Evolutionary conservation across 2,329 filamentous ascomycete species (phyloP), one percentile per base, ranked within the genome.

Genomic region (Pyrenophora seminiperda): DNA sequence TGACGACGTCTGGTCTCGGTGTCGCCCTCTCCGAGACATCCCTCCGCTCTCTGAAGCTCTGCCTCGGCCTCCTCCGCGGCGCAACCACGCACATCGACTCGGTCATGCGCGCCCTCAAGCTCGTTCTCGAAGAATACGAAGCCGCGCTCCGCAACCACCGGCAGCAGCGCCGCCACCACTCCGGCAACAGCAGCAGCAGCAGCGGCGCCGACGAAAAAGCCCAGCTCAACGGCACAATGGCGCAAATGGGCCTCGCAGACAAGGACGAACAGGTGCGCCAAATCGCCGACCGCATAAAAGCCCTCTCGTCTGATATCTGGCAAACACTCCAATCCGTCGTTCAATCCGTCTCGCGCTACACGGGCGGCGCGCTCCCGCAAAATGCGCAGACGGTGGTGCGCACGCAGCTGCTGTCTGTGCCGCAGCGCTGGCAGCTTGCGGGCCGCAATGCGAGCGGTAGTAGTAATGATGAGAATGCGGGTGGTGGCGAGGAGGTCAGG

Each of bases 11-110:
- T 0, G 93, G 91, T 0, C 81, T 97, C 1, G 91, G 91, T 56
- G 87, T 96, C 13, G 91, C 94, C 1, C 91, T 99, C 82, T 95
- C 89, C 64, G 88, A 95, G 14, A 88, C 94, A 65, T 96, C 90
- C 17, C 77, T 97, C 7, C 84, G 86, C 42, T 94, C 88, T 54
- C 77, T 99, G 33, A 91, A 90, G 62, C 93, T 91, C 63, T 97
- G 92, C 57, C 77, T 97, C 2, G 82, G 82, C 18, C 89, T 91
- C 81, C 78, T 97, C 38, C 83, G 86, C 19, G 88, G 87, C 81
- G 90, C 90, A 1, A 96, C 96, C 54, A 85, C 84, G 5, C 89
- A 91, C 67, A 85, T 97, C 48, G 85, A 87, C 38, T 85, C 85
- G 39, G 83, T 91, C 0, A 89, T 96, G 56, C 78, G 82, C 13